A percentile compares a stretch with the other conserved stretches of the same genome.
Conservation (phyloP, 2,329 filamentous ascomycete species). For the Seiridium cupressi region DNA sequence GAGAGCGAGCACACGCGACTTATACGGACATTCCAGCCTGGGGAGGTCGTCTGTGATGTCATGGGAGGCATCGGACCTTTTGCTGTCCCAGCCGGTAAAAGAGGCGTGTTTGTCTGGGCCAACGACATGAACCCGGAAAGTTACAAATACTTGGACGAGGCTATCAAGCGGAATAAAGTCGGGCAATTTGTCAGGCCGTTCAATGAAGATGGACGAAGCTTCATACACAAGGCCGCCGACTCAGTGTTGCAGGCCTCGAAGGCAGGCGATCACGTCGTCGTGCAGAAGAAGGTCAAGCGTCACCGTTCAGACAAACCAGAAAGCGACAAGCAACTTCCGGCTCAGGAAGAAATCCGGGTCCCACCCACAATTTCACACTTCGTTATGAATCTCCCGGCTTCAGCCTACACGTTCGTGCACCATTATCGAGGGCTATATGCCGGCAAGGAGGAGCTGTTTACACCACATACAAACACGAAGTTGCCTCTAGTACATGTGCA, state of each 20-base stretch:
- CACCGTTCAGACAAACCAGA: slow-evolving; percentile 16
- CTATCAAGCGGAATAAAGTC: slow-evolving; percentile 76
- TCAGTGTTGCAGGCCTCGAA: slow-evolving; percentile 51
- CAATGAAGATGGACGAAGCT: slow-evolving; percentile 78
- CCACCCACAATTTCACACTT: slow-evolving; percentile 86
- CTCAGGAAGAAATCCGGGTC: slow-evolving; percentile 41
- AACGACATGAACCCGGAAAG: slow-evolving; percentile 97
- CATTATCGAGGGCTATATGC: slow-evolving; percentile 77
- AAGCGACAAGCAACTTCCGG: slow-evolving; percentile 33
- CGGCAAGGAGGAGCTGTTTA: slow-evolving; percentile 66
- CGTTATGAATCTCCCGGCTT: slow-evolving; percentile 95
- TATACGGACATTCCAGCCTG: slow-evolving; percentile 71
- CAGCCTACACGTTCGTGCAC: slow-evolving; percentile 78
- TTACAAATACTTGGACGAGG: slow-evolving; percentile 68
- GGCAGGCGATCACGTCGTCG: slow-evolving; percentile 51
- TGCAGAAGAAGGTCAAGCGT: slow-evolving; percentile 43
- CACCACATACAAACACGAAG: slow-evolving; percentile 52
- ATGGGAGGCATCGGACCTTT: slow-evolving; percentile 98
- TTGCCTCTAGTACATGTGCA: slow-evolving; percentile 91
- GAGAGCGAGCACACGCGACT: slow-evolving; percentile 86
- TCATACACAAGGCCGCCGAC: slow-evolving; percentile 71
- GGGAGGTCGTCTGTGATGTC: slow-evolving; percentile 90
- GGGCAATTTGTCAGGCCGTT: slow-evolving; percentile 71
- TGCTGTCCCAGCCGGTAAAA: slow-evolving; percentile 86
- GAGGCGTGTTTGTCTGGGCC: slow-evolving; percentile 88